phyloP scores from a whole-genome alignment of 495 filamentous ascomycete genomes.

The Immersiella caudata region DNA sequence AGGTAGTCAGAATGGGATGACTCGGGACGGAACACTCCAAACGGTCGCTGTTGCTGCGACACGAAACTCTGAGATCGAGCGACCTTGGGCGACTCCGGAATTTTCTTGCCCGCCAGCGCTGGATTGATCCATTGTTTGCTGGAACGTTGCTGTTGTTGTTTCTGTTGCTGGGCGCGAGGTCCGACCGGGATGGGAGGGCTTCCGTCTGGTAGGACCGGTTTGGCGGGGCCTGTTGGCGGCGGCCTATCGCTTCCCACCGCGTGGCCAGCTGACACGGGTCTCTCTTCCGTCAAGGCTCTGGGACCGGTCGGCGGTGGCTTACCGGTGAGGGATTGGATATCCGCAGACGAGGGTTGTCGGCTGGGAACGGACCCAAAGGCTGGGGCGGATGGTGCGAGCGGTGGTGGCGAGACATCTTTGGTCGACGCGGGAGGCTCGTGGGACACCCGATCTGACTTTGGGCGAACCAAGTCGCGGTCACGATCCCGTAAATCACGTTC shows the following conservation, averaged over 20 bases:
- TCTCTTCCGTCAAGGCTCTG: conserved; percentile 52
- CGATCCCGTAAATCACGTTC: conserved; percentile 54
- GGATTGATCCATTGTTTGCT: conserved; percentile 68
- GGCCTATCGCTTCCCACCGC: conserved; percentile 35
- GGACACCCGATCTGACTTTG: conserved; percentile 47
- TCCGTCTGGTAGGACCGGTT: conserved; percentile 55
- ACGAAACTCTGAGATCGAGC: conserved; percentile 48
- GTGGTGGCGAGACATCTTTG: conserved; percentile 65
- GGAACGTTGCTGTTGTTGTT: conserved; percentile 45
- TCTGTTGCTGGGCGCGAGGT: conserved; percentile 51
- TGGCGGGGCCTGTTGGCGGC: conserved; percentile 50
- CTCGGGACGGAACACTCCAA: conserved; percentile 37
- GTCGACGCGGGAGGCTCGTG: conserved; percentile 48
- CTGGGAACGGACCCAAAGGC: conserved; percentile 72
- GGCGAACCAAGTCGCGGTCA: conserved; percentile 48
- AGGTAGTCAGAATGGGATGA: conserved; percentile 46
- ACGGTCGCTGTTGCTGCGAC: conserved; percentile 45
- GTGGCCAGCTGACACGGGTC: conserved; percentile 42
- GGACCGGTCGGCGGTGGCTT: conserved; percentile 56
- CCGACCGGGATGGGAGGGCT: conserved; percentile 61
- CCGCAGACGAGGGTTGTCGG: conserved; percentile 42
- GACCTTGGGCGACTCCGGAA: conserved; percentile 49
- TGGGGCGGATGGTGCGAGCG: conserved; percentile 78
- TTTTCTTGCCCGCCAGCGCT: conserved; percentile 45
- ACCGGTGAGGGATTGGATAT: conserved; percentile 45